These are phyloP conservation scores for Leccinum pseudoinsigne DNA, from an alignment of 1,284 basidiomycete genomes.

Conservation along the genomic window DNA sequence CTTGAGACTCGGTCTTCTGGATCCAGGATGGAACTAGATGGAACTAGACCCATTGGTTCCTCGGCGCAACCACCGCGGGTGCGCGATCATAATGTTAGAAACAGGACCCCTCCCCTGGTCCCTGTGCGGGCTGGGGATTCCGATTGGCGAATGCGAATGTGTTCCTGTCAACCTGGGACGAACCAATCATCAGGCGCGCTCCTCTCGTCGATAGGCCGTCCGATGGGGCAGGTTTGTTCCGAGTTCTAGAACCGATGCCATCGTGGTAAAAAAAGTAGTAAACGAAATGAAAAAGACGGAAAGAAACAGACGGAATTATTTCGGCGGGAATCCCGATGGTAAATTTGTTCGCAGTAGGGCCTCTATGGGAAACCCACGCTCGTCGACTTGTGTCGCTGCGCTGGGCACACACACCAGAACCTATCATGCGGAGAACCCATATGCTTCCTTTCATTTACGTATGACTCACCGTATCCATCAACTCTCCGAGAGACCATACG, in stretches of 20 bases:
- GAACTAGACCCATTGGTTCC: background rate
- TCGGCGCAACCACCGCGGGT: background rate
- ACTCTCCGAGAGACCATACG: background rate
- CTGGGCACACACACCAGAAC: background rate
- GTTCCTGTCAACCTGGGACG: background rate
- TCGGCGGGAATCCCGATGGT: constrained; percentile 3
- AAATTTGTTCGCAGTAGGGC: background rate
- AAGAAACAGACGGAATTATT: background rate
- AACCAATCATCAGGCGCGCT: background rate
- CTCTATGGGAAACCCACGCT: constrained; percentile 4
- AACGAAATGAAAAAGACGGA: background rate
- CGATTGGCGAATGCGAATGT: background rate
- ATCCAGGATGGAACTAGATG: background rate
- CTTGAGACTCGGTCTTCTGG: background rate
- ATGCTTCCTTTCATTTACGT: constrained; percentile 7
- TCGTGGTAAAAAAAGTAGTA: constrained; percentile 14
- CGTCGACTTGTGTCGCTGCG: background rate
- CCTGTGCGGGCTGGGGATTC: background rate
- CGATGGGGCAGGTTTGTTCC: constrained; percentile 2
- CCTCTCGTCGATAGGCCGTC: background rate
- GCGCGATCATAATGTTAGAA: background rate
- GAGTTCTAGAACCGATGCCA: constrained; percentile 9
- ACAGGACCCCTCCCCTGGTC: background rate
- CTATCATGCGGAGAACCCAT: constrained; percentile 1
- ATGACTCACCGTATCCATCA: constrained; percentile 22